Evolutionary conservation across 805 yeast species (phyloP), one percentile per base, ranked within the genome.

Genomic region (Cyberlindnera veronae): DNA sequence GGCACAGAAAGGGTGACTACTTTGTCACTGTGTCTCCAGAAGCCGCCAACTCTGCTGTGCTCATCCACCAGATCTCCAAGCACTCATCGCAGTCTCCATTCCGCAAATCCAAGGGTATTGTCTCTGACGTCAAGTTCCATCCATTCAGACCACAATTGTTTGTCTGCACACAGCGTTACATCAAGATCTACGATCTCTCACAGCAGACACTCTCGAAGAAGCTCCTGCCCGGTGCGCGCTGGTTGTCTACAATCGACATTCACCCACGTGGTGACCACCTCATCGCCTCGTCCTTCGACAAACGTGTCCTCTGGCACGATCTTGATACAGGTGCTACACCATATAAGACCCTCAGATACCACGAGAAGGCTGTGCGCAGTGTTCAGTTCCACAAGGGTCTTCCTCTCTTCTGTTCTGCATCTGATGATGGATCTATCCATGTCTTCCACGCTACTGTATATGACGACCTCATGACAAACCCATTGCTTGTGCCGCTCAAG

Each of bases 1-100:
- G 99, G 99, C 99, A 93, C 64, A 76, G 96, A 62, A 84, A 85
- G 58, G 99, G 99, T 55, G 99, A 93, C 68, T 93, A 93, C 61
- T 86, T 93, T 54, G 95, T 91, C 49, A 81, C 95, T 4, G 95
- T 88, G n/a, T 81, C 95, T n/a, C 97, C 98, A 38, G 93, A 87
- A 38, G 84, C 88, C 37, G 87, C 85, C 40, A 81, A 88, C 58
- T 76, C 90, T 10, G 82, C 98, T 6, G 96, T 93, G 29, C 71
- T 93, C 46, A 88, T 93, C 49, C 99, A 93, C 66, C 98, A 93
- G 69, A 67, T 93, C 36, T 88, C 97, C 4, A 88, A 88, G 64
- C 98, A 93, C 67, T 74, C 84, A 45, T 83, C 98, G 14, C 99
- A 93, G 68, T 85, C 96, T 10, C 99, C 99, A 45, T 93, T 93